phyloP scores from a whole-genome alignment of 495 filamentous ascomycete genomes.

The Lepraria neglecta region DNA sequence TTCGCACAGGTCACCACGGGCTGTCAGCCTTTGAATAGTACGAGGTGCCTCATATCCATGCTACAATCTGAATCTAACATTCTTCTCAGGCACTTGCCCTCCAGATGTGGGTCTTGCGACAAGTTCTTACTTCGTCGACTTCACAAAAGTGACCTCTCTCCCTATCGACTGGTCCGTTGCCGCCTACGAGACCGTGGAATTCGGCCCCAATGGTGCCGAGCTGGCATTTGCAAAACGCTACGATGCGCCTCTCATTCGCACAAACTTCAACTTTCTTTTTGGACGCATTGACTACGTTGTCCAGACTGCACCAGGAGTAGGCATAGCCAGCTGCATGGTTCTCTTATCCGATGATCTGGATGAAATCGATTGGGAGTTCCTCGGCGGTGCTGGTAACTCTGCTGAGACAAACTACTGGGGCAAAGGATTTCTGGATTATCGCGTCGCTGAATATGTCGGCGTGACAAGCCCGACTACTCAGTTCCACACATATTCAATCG shows the following conservation, averaged over 20 bases:
- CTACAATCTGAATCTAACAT: background rate
- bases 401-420: constrained; percentile 94
- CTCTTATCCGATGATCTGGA: constrained; percentile 88
- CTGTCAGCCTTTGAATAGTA: constrained; percentile 24
- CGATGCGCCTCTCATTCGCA: constrained; percentile 68
- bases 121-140: constrained; percentile 55
- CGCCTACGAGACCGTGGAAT: constrained; percentile 20
- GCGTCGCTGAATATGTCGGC: constrained; percentile 57
- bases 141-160: constrained; percentile 50
- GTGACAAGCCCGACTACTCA: constrained; percentile 57
- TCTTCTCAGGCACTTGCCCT: constrained; percentile 20
- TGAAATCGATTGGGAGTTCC: constrained; percentile 87
- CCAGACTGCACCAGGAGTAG: constrained; percentile 65
- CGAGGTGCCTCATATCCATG: background rate
- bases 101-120: constrained; percentile 46
- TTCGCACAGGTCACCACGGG: constrained; percentile 44
- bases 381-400: constrained; percentile 55
- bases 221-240: constrained; percentile 66
- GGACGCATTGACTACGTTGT: constrained; percentile 64
- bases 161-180: constrained; percentile 54
- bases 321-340: constrained; percentile 75
- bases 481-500: constrained; percentile 78
- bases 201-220: constrained; percentile 55
- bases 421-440: constrained; percentile 79
- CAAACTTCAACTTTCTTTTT: constrained; percentile 73